phyloP scores from a whole-genome alignment of 2,329 filamentous ascomycete species.

The Hyphodiscus sp. region DNA sequence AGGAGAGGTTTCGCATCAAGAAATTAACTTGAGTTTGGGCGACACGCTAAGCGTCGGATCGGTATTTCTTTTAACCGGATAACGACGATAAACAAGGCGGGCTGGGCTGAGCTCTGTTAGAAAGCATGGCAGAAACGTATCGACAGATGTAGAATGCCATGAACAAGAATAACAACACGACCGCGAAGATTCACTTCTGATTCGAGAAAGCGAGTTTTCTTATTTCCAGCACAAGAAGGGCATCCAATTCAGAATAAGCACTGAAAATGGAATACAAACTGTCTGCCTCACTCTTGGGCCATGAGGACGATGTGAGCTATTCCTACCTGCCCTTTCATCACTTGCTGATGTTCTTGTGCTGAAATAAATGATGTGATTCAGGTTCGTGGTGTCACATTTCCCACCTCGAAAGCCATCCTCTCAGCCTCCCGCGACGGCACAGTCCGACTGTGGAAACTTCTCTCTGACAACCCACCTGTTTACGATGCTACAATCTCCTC shows the following conservation, averaged over 20 bases:
- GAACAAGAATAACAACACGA: neutral
- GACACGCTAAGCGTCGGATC: neutral
- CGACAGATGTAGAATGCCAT: conserved; percentile 13
- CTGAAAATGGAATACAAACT: conserved; percentile 83
- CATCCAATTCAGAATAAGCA: conserved; percentile 1
- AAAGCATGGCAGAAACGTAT: conserved; percentile 13
- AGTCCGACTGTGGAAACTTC: conserved; percentile 76
- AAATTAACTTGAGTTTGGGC: neutral
- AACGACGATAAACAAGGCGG: neutral
- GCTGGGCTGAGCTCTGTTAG: neutral
- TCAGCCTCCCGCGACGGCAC: conserved; percentile 90
- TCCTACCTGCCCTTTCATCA: conserved; percentile 4
- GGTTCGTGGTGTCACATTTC: conserved; percentile 84
- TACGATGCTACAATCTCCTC: conserved; percentile 76
- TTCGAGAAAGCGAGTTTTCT: neutral
- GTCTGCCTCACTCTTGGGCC: conserved; percentile 80
- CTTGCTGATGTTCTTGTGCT: conserved; percentile 4
- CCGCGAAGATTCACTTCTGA: neutral
- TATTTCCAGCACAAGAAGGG: neutral
- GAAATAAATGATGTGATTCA: conserved; percentile 32
- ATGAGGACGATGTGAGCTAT: conserved; percentile 82
- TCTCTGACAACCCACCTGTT: conserved; percentile 55
- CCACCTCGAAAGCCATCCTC: conserved; percentile 62
- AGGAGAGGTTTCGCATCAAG: neutral
- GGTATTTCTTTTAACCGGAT: neutral